Conservation (phyloP, 2,329 filamentous ascomycete genomes). For the Calonectria crousiana region DNA sequence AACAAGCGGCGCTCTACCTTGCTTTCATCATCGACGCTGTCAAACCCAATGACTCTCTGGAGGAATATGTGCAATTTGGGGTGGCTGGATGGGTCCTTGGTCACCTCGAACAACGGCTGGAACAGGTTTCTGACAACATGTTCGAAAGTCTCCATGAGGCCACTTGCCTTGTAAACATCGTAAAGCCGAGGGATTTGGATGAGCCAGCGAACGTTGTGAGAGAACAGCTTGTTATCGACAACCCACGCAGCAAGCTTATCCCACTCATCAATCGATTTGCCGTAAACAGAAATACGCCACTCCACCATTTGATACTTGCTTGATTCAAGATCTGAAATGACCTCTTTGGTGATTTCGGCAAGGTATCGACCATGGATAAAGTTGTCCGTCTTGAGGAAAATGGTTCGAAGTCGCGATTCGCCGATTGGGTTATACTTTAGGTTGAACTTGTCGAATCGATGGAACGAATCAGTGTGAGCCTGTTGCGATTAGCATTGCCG, state of each 20-base stretch:
- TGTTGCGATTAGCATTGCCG: constrained; percentile 47
- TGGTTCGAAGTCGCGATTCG: constrained; percentile 94
- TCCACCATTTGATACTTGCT: constrained; percentile 99
- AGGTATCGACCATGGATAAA: constrained; percentile 96
- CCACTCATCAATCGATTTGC: constrained; percentile 93
- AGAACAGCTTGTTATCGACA: constrained; percentile 97
- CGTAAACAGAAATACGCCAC: constrained; percentile 98
- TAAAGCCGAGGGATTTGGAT: constrained; percentile 95
- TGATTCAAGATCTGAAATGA: constrained; percentile 95
- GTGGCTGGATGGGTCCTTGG: constrained; percentile 85
- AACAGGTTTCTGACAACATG: constrained; percentile 93
- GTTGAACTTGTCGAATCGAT: constrained; percentile 99
- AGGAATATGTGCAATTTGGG: constrained; percentile 95
- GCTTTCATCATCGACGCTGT: constrained; percentile 98
- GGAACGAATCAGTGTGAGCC: constrained; percentile 97
- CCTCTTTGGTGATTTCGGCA: constrained; percentile 97
- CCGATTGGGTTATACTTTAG: constrained; percentile 98
- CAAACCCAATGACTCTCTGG: constrained; percentile 95
- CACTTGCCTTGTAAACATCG: constrained; percentile 93
- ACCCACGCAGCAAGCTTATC: constrained; percentile 98
- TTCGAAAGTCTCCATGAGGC: constrained; percentile 89
- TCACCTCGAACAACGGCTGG: constrained; percentile 93
- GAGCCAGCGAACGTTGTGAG: constrained; percentile 96
- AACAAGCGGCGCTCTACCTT: constrained; percentile 95
- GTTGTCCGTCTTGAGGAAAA: constrained; percentile 99